Conservation (phyloP, 2,329 filamentous ascomycete genomes). For the Talaromyces amestolkiae region DNA sequence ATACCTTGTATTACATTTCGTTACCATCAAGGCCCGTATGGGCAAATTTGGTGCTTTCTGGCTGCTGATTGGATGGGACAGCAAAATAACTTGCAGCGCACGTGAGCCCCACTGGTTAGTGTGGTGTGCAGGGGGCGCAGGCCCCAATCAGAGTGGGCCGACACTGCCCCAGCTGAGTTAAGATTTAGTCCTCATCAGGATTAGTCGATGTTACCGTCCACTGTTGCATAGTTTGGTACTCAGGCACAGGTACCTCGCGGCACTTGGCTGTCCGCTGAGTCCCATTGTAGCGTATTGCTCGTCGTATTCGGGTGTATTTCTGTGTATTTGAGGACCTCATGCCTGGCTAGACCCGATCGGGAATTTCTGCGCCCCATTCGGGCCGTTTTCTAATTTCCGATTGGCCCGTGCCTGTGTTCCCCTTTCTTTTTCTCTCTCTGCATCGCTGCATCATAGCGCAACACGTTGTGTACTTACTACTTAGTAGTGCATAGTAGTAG, state of each 20-base stretch:
- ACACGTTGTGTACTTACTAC: too few relatives aligned
- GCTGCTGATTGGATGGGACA: neutral
- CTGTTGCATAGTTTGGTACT: neutral
- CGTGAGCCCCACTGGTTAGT: neutral
- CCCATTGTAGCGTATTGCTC: neutral
- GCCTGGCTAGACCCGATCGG: constrained; percentile 9
- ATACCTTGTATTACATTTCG: neutral
- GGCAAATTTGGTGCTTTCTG: neutral
- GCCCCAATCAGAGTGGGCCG: neutral
- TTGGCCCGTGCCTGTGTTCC: constrained; percentile 8
- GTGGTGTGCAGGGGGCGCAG: neutral
- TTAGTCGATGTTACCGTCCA: constrained; percentile 6
- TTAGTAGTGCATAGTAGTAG: neutral
- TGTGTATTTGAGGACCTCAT: neutral
- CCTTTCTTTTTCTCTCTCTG: neutral
- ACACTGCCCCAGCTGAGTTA: neutral
- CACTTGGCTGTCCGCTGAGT: neutral
- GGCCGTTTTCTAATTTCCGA: constrained; percentile 4
- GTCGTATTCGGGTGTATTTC: neutral
- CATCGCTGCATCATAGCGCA: neutral
- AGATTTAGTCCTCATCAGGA: neutral
- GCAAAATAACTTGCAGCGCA: neutral
- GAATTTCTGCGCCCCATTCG: neutral
- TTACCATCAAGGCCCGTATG: neutral
- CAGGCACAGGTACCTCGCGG: neutral